These are phyloP conservation scores for Meyerozyma smithsonii DNA, from an alignment of 1,139 yeast species.

Conservation along the genomic window DNA sequence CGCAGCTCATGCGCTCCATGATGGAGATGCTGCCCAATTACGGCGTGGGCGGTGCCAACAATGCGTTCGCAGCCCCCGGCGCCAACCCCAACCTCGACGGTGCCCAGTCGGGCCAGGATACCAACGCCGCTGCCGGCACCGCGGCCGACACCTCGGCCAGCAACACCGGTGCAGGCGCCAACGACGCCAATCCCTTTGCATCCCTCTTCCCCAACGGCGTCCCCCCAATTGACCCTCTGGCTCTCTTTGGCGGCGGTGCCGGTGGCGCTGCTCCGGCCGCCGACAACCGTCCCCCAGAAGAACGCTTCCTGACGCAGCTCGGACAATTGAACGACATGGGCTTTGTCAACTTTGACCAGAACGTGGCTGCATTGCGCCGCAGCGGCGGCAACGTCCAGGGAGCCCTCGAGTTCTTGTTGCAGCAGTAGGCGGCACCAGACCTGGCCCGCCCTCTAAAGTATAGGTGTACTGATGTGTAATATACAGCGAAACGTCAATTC, in stretches of 20 bases:
- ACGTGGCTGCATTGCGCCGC: constrained; percentile 86
- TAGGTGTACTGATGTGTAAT: background rate
- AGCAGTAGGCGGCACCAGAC: background rate
- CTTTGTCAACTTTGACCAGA: constrained; percentile 86
- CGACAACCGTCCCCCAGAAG: constrained; percentile 94
- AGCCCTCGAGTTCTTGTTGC: constrained; percentile 79
- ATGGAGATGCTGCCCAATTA: constrained; percentile 59
- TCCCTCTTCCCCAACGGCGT: constrained; percentile 35
- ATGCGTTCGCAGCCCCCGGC: constrained; percentile 57
- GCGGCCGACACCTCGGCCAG: constrained; percentile 11
- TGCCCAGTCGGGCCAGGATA: constrained; percentile 31
- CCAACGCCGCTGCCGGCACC: constrained; percentile 16
- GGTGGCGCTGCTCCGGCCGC: constrained; percentile 34
- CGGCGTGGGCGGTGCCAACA: constrained; percentile 32
- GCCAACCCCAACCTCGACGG: constrained; percentile 40
- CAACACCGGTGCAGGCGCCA: constrained; percentile 14
- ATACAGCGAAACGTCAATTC: background rate
- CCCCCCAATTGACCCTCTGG: constrained; percentile 14
- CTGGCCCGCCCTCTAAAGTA: background rate
- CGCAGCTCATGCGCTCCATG: constrained; percentile 79
- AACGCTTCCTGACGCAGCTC: constrained; percentile 82
- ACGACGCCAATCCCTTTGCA: constrained; percentile 38
- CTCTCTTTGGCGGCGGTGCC: constrained; percentile 23
- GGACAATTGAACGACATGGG: constrained; percentile 97
- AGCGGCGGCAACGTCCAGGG: constrained; percentile 98